Base-by-base conservation (phyloP, 1,284 basidiomycete genomes). In the Phellopilus nigrolimitatus region DNA sequence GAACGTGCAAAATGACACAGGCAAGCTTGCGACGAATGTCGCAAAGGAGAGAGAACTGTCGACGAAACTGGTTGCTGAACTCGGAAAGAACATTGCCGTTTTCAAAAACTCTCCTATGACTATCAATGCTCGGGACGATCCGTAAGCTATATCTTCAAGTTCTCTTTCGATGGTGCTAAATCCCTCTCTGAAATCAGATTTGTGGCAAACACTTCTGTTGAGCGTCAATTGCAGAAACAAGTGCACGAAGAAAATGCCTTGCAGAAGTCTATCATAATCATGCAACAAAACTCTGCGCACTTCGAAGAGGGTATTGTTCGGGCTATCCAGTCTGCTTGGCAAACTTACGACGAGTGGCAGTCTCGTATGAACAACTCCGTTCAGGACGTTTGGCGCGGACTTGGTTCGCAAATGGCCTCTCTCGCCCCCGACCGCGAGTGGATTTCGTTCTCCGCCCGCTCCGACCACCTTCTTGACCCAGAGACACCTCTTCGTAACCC, bases 1-100 rank as follows among this genome's bases (percentile, higher is more conserved):
- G 89, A 97, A 97, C 63, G 85, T 97, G n/a, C 93, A 97, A 78
- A 95, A 95, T 61, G 94, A 97, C 67, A 97, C 95, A 0, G 94
- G 93, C 28, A 97, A 94, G 71, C 83, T 99, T 12, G 95, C 95
- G 5, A 89, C 91, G 1, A 81, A 78, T 51, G 97, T 99, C 31
- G 95, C 97, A 2, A 89, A 89, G 64, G 95, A 98, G 70, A 86
- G 97, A 47, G 95, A 97, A 66, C 71, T 91, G 30, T 97, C 93
- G 1, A 84, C 88, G 47, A 89, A 84, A 65, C 74, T 89, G 65
- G 90, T 99, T 56, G 84, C 91, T 43, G 92, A 97, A 59, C 84
- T 99, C 30, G 78, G 91, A 6, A 85, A 87, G 53, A 84, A 84
- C 58, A 92, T 98, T 61, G 90, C 91, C 19, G 76, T 90, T 22